Evolutionary conservation across 2,329 filamentous ascomycete species (phyloP).

Genomic region (Aspergillus spinulosporus): DNA sequence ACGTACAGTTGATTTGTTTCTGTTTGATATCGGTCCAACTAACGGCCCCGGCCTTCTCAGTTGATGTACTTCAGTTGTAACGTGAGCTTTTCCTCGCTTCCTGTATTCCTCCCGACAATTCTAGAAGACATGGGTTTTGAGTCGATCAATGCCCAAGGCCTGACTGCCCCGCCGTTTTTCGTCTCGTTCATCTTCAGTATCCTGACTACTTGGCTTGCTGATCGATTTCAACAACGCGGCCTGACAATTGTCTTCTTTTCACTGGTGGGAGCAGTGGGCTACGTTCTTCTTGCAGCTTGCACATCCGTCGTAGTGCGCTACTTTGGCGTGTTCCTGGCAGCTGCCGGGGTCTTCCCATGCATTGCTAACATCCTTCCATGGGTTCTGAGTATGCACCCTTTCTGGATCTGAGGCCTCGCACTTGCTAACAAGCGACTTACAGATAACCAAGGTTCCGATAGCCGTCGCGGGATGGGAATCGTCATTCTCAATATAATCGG

Average conservation of each 20-base stretch:
- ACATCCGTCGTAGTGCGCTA: slow-evolving; percentile 53
- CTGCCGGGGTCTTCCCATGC: slow-evolving; percentile 64
- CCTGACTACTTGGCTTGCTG: slow-evolving; percentile 63
- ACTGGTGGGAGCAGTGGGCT: slow-evolving; percentile 60
- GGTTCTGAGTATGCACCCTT: slow-evolving; percentile 52
- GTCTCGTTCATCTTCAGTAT: slow-evolving; percentile 67
- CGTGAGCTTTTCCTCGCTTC: slow-evolving; percentile 65
- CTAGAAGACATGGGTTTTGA: slow-evolving; percentile 68
- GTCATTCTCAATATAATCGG: slow-evolving; percentile 68
- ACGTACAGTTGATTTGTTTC: slow-evolving; percentile 20
- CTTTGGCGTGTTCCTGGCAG: slow-evolving; percentile 55
- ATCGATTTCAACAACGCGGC: slow-evolving; percentile 64
- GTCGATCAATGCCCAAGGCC: slow-evolving; percentile 66
- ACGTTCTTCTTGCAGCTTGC: slow-evolving; percentile 63
- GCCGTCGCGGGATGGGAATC: slow-evolving; percentile 65
- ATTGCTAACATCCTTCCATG: slow-evolving; percentile 72
- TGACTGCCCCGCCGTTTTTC: slow-evolving; percentile 71
- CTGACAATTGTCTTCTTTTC: slow-evolving; percentile 60
- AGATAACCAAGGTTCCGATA: slow-evolving; percentile 70
- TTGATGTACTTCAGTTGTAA: slow-evolving; percentile 63
- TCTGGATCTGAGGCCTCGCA: background rate
- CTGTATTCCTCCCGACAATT: slow-evolving; percentile 66
- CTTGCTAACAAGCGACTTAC: background rate
- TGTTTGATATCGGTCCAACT: slow-evolving; percentile 3
- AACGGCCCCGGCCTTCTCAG: slow-evolving; percentile 20